Evolutionary conservation across 805 yeast species (phyloP).

Genomic region (Cyberlindnera xishuangbannaensis): DNA sequence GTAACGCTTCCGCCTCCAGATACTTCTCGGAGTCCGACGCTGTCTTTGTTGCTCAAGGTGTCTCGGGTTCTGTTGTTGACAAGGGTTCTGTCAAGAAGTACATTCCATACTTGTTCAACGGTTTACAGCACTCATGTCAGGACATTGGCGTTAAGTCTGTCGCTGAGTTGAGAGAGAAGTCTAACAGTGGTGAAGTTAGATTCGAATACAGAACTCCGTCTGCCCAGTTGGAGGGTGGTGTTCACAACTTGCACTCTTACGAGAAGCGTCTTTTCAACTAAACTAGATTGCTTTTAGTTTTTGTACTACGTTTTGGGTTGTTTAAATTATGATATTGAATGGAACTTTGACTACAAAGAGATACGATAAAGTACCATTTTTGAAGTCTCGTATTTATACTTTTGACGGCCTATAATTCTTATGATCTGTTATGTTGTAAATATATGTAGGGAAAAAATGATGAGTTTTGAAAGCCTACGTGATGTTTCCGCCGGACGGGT

Average conservation of each 20-base stretch:
- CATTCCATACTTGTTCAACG: slow-evolving; percentile 88
- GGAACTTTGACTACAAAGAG: not conserved
- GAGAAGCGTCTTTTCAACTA: slow-evolving; percentile 88
- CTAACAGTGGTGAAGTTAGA: slow-evolving; percentile 67
- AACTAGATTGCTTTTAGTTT: slow-evolving; percentile 2
- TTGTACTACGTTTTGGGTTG: not conserved
- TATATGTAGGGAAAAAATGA: not conserved
- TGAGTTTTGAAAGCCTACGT: too few species aligned
- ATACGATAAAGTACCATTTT: slow-evolving; percentile 3
- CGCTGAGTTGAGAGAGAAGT: slow-evolving; percentile 54
- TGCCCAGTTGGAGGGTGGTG: slow-evolving; percentile 99
- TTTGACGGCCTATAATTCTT: slow-evolving; percentile 9
- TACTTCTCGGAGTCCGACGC: slow-evolving; percentile 94
- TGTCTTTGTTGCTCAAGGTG: slow-evolving; percentile 98
- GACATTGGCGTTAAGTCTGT: slow-evolving; percentile 85
- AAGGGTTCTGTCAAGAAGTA: slow-evolving; percentile 93
- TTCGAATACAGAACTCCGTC: slow-evolving; percentile 98
- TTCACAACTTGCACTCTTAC: slow-evolving; percentile 90
- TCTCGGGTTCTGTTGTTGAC: slow-evolving; percentile 93
- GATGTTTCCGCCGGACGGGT: too few species aligned
- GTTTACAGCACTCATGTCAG: slow-evolving; percentile 98
- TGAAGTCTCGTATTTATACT: too few species aligned
- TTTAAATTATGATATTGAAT: not conserved
- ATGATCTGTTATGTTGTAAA: slow-evolving; percentile 5
- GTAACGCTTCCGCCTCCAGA: slow-evolving; percentile 97